Conservation (phyloP, 2,329 filamentous ascomycete genomes). For the Colletotrichum spaethianum region DNA sequence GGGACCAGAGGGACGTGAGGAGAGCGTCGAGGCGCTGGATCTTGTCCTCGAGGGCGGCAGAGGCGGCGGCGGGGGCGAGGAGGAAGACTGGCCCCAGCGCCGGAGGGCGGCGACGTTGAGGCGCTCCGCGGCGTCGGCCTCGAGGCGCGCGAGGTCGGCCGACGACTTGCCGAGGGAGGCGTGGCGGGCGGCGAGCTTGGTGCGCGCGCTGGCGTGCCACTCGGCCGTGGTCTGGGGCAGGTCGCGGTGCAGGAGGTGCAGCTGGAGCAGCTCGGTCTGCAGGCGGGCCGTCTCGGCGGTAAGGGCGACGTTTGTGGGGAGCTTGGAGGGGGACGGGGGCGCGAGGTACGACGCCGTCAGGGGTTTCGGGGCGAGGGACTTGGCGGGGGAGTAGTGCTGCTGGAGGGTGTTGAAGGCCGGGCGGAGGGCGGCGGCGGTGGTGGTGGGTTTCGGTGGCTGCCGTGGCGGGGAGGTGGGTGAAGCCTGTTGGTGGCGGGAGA, state of each 20-base stretch:
- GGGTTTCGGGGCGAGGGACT: conserved; percentile 72
- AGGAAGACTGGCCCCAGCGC: conserved; percentile 58
- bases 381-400: conserved; percentile 78
- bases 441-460: conserved; percentile 17
- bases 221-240: conserved; percentile 58
- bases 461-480: conserved; percentile 14
- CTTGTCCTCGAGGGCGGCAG: conserved; percentile 64
- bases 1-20: conserved; percentile 69
- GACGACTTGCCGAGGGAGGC: conserved; percentile 52
- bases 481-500: conserved; percentile 48
- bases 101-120: conserved; percentile 67
- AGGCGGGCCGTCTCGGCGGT: conserved; percentile 71
- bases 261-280: conserved; percentile 76
- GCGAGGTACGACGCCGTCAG: conserved; percentile 70
- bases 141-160: conserved; percentile 52
- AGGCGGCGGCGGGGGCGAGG: not conserved
- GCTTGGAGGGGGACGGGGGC: conserved; percentile 73
- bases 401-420: conserved; percentile 75
- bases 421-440: conserved; percentile 51
- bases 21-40: conserved; percentile 71
- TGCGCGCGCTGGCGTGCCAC: conserved; percentile 71
- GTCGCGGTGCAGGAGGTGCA: conserved; percentile 74
- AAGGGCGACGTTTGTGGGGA: conserved; percentile 71
- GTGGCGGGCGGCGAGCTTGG: conserved; percentile 63
- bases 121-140: conserved; percentile 62